Conservation (phyloP, 176 grass and related monocot genomes). For the Microstegium vimineum region DNA sequence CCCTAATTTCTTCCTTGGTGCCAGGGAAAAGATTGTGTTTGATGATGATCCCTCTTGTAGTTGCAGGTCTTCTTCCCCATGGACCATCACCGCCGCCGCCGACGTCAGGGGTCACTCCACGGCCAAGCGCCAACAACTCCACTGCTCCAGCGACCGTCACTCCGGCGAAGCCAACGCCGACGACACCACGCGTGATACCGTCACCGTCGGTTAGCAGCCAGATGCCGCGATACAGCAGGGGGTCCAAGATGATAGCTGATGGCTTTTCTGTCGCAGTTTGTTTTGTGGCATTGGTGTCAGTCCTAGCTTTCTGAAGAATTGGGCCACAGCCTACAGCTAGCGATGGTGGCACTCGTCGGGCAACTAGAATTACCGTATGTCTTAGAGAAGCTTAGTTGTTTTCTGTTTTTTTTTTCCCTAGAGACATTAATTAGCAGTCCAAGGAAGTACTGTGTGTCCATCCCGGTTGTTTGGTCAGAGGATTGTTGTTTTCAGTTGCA, state of each 20-base stretch:
- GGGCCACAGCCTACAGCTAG: not conserved
- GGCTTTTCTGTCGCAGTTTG: conserved; percentile 16
- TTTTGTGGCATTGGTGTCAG: conserved; percentile 27
- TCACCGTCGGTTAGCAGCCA: conserved; percentile 42
- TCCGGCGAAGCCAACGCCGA: conserved; percentile 3
- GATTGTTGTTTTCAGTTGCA: not conserved
- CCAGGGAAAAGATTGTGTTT: not conserved
- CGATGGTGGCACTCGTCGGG: not conserved
- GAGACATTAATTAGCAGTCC: not conserved
- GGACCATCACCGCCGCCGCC: conserved; percentile 16
- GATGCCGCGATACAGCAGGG: conserved; percentile 45
- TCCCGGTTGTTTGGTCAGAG: not conserved
- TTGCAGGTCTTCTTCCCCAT: conserved; percentile 23
- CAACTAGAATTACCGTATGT: not conserved
- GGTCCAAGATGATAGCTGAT: conserved; percentile 22
- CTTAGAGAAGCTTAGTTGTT: conserved; percentile 9
- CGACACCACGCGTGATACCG: conserved; percentile 14
- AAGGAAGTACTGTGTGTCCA: not conserved
- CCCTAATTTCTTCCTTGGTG: not conserved
- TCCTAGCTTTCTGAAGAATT: conserved; percentile 37
- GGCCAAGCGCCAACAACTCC: not conserved
- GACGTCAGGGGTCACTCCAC: conserved; percentile 7
- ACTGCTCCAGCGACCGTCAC: conserved; percentile 11
- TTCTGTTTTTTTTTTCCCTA: not conserved
- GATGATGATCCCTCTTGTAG: not conserved